Conservation (phyloP, 305 asterid species). For the Euphrasia arctica region DNA sequence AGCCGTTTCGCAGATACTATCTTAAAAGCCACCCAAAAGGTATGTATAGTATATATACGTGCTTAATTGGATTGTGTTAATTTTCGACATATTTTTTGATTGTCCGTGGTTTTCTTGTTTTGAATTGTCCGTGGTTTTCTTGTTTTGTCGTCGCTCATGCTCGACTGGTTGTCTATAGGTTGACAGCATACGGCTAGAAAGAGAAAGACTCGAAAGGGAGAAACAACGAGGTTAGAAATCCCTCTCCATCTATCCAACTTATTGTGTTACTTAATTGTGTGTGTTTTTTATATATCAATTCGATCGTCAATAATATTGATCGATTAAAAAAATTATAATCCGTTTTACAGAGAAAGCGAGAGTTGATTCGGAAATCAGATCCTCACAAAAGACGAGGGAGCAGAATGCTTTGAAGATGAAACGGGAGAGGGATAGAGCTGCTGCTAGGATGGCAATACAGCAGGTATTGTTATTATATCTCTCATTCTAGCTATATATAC, state of each 20-base stretch:
- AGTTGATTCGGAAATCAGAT: conserved; percentile 55
- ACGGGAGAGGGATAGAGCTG: conserved; percentile 51
- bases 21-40: too few relatives aligned
- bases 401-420: conserved; percentile 36
- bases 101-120: neutral
- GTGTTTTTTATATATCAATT: too few relatives aligned
- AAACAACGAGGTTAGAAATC: conserved; percentile 47
- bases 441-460: conserved; percentile 55
- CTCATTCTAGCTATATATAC: too few relatives aligned
- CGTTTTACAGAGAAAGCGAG: conserved; percentile 41
- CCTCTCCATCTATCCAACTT: neutral
- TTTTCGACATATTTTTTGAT: neutral
- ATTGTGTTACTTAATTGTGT: conserved; percentile 8
- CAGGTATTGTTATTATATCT: conserved; percentile 42
- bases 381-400: conserved; percentile 33
- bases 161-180: too few relatives aligned
- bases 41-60: conserved; percentile 48
- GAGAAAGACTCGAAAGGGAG: conserved; percentile 52
- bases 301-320: conserved; percentile 8
- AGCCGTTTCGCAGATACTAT: conserved; percentile 73
- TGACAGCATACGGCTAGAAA: conserved; percentile 44
- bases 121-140: too few relatives aligned
- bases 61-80: conserved; percentile 42
- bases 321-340: too few relatives aligned
- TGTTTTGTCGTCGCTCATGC: neutral